Percentiles rank a stretch among this genome's conserved stretches.
phyloP scores from a whole-genome alignment of 1,139 yeast genomes.

The Fermentozyma sake region DNA sequence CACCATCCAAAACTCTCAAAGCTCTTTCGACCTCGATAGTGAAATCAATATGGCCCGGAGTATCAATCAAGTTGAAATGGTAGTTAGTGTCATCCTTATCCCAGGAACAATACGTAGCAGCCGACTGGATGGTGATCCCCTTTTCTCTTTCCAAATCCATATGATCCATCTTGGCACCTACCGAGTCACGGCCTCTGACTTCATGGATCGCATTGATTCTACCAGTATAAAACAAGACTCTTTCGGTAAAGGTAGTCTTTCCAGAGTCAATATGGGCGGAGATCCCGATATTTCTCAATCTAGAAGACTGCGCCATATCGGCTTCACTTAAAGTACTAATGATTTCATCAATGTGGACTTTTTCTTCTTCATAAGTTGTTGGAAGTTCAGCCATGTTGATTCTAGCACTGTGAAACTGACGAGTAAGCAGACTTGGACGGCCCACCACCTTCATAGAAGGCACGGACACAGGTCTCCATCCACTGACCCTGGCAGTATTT shows the following conservation, averaged over 20 bases:
- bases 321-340: conserved; percentile 46
- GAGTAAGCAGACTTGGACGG: too few species aligned
- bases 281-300: conserved; percentile 90
- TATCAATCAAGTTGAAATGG: conserved; percentile 57
- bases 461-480: too few species aligned
- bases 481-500: too few species aligned
- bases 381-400: conserved; percentile 25
- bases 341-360: conserved; percentile 60
- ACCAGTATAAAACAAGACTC: conserved; percentile 94
- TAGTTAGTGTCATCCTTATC: conserved; percentile 63
- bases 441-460: too few species aligned
- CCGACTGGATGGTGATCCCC: conserved; percentile 71
- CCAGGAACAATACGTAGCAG: conserved; percentile 98
- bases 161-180: conserved; percentile 79
- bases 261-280: conserved; percentile 90
- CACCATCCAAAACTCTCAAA: conserved; percentile 93
- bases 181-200: conserved; percentile 95
- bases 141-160: conserved; percentile 83
- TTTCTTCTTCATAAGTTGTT: conserved; percentile 65
- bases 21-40: conserved; percentile 99
- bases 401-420: too few species aligned
- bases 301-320: conserved; percentile 51
- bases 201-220: conserved; percentile 97
- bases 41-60: conserved; percentile 77
- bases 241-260: conserved; percentile 90